Conservation (phyloP, 2,329 filamentous ascomycete genomes). For the Exophiala spinifera region DNA sequence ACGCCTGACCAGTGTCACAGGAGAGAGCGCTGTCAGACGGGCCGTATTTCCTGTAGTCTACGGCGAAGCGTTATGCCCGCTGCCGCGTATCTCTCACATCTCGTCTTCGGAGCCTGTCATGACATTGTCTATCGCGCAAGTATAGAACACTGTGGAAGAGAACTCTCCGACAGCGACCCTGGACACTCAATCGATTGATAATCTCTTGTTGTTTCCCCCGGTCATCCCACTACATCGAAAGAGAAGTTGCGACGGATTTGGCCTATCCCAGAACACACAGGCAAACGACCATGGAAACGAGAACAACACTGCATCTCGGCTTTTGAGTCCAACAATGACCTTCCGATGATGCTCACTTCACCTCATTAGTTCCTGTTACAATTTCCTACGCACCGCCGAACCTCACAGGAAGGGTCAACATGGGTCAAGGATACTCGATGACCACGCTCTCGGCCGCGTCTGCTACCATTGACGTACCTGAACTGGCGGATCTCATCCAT, state of each 20-base stretch:
- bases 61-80: neutral
- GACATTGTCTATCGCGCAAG: neutral
- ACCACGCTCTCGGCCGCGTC: conserved; percentile 87
- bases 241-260: too few relatives aligned
- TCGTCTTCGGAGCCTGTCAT: conserved; percentile 6
- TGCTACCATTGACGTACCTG: conserved; percentile 88
- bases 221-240: too few relatives aligned
- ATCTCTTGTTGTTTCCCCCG: too few relatives aligned
- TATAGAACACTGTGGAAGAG: too few relatives aligned
- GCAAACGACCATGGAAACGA: neutral
- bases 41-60: neutral
- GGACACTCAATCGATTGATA: too few relatives aligned
- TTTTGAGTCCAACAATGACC: neutral
- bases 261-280: neutral
- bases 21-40: neutral
- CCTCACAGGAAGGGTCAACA: conserved; percentile 43
- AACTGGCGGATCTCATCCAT: conserved; percentile 85
- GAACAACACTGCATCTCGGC: neutral
- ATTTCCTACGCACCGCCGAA: too few relatives aligned
- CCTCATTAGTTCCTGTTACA: too few relatives aligned
- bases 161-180: too few relatives aligned
- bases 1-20: too few relatives aligned
- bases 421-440: conserved; percentile 97
- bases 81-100: neutral
- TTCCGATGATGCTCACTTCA: too few relatives aligned